A percentile compares a stretch with the other conserved stretches of the same genome.
These are phyloP conservation scores for Trichaptum fuscoviolaceum DNA, from an alignment of 768 basidiomycete species.

Conservation along the genomic window DNA sequence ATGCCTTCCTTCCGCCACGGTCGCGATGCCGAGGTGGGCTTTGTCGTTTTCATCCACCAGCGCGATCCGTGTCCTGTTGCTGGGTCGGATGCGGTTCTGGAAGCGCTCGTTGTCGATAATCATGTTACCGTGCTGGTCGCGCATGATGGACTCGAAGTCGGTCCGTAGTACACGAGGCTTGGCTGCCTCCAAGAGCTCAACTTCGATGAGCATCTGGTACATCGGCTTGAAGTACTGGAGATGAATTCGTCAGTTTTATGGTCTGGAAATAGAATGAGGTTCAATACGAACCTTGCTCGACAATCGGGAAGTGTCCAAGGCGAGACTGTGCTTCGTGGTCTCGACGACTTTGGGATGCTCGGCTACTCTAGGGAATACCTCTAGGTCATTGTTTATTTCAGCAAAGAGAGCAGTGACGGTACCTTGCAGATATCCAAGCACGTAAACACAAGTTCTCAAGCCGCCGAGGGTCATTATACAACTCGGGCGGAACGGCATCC, in stretches of 20 bases:
- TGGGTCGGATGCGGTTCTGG: slow-evolving; percentile 34
- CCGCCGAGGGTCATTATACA: neutral
- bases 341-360: neutral
- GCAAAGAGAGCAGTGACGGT: no score
- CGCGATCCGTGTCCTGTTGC: slow-evolving; percentile 31
- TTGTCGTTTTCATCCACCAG: slow-evolving; percentile 29
- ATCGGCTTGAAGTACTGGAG: neutral
- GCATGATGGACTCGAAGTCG: slow-evolving; percentile 27
- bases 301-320: neutral
- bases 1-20: slow-evolving; percentile 27
- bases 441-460: neutral
- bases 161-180: slow-evolving; percentile 28
- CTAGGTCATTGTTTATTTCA: no score
- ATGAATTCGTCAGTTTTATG: neutral
- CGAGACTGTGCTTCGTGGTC: neutral
- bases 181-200: slow-evolving; percentile 26
- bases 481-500: neutral
- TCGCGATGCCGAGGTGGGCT: slow-evolving; percentile 27
- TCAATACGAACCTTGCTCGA: neutral
- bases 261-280: neutral
- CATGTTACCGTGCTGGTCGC: slow-evolving; percentile 24
- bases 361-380: neutral
- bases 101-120: slow-evolving; percentile 35
- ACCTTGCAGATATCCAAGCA: neutral
- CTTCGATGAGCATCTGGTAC: slow-evolving; percentile 24